Conservation (phyloP, 1,284 basidiomycete species). For the Erythrobasidium hasegawianum region DNA sequence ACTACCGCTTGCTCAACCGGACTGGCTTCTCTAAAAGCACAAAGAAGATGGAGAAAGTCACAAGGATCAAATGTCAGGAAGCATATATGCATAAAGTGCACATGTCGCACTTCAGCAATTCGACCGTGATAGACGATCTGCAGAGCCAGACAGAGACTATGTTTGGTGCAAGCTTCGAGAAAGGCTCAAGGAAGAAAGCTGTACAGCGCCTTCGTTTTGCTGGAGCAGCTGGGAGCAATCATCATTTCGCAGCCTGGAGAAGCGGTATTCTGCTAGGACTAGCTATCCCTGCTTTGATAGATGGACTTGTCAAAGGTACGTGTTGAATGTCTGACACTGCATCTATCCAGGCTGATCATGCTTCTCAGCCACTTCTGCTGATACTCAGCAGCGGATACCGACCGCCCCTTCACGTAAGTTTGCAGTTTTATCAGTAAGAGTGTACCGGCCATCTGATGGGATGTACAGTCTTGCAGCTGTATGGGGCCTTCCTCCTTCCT, state of each 20-base stretch:
- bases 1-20: conserved; percentile 69
- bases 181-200: conserved; percentile 77
- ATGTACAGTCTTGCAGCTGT: conserved; percentile 59
- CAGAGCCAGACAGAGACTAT: conserved; percentile 35
- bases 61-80: conserved; percentile 55
- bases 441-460: conserved; percentile 58
- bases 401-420: conserved; percentile 5
- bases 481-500: conserved; percentile 69
- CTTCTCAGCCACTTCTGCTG: conserved; percentile 48
- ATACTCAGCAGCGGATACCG: conserved; percentile 60
- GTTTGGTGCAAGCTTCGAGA: conserved; percentile 54
- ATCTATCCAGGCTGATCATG: background rate
- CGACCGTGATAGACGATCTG: conserved; percentile 16
- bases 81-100: conserved; percentile 69
- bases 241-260: conserved; percentile 61
- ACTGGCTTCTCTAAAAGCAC: conserved; percentile 76
- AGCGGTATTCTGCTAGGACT: conserved; percentile 70
- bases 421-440: background rate
- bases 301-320: conserved; percentile 63
- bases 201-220: conserved; percentile 63
- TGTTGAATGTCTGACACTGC: background rate
- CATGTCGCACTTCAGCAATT: conserved; percentile 50
- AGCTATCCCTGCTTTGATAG: conserved; percentile 64
- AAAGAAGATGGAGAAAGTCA: conserved; percentile 62
- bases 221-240: conserved; percentile 56